phyloP scores from a whole-genome alignment of 306 rosid genomes.

The Rosa chinensis region DNA sequence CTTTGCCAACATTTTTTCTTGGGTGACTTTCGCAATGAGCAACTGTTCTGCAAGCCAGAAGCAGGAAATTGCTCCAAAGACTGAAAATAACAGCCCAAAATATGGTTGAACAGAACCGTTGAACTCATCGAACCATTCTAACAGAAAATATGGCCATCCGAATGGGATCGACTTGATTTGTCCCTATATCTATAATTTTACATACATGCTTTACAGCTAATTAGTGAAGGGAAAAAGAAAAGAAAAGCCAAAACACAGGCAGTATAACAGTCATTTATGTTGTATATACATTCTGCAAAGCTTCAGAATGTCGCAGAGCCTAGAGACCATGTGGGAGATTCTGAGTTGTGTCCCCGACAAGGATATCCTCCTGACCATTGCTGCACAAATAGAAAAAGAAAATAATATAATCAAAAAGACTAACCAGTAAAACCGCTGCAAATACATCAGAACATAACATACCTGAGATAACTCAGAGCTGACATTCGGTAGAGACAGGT shows the following conservation, averaged over 20 bases:
- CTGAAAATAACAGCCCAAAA: neutral
- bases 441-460: constrained; percentile 13
- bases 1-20: neutral
- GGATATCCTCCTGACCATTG: constrained; percentile 64
- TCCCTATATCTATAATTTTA: neutral
- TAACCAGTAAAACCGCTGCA: neutral
- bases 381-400: constrained; percentile 42
- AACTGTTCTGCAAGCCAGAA: too few species aligned
- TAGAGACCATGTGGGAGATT: constrained; percentile 64
- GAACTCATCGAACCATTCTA: neutral
- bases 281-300: neutral
- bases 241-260: neutral
- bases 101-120: neutral
- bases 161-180: neutral
- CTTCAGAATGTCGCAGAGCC: neutral
- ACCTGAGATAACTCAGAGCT: constrained; percentile 89
- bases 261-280: constrained; percentile 6
- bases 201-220: constrained; percentile 4
- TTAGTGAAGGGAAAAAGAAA: neutral
- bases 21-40: neutral
- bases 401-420: neutral
- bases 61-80: neutral
- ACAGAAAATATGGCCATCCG: neutral
- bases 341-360: constrained; percentile 43
- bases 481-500: constrained; percentile 98